A percentile compares a stretch with the other conserved stretches of the same genome.
phyloP scores from a whole-genome alignment of 371 early-diverging fungal genomes.

The Apophysomyces ossiformis region DNA sequence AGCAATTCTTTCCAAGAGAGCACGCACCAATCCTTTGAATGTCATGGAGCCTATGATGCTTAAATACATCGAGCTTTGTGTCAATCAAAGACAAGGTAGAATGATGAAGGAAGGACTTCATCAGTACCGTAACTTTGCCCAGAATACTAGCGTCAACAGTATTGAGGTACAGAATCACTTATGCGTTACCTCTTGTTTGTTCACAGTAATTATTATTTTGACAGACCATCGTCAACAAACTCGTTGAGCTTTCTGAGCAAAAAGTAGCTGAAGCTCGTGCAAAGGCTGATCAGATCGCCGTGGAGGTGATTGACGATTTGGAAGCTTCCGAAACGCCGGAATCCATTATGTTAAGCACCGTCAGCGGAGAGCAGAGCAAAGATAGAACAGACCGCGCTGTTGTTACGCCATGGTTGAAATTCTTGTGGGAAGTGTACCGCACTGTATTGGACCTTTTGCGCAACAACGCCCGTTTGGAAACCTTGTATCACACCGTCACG shows the following conservation, averaged over 20 bases:
- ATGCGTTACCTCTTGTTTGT: no score
- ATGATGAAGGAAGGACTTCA: conserved; percentile 94
- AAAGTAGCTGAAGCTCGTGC: conserved; percentile 92
- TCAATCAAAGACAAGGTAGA: conserved; percentile 88
- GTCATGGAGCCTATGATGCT: conserved; percentile 91
- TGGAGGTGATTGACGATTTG: conserved; percentile 89
- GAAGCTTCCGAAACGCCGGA: conserved; percentile 97
- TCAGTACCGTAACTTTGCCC: conserved; percentile 96
- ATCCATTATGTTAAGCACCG: conserved; percentile 92
- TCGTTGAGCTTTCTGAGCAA: conserved; percentile 86
- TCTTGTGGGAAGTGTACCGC: conserved; percentile 98
- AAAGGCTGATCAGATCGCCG: conserved; percentile 86
- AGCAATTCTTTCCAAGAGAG: conserved; percentile 86
- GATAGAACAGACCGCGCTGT: conserved; percentile 96
- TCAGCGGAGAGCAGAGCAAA: conserved; percentile 92
- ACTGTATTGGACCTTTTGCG: conserved; percentile 94
- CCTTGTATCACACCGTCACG: conserved; percentile 90
- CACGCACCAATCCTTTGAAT: conserved; percentile 77
- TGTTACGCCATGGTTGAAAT: conserved; percentile 97
- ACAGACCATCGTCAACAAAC: conserved; percentile 79
- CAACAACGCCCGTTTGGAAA: conserved; percentile 95
- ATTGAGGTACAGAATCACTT: conserved; percentile 71
- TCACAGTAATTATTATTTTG: background rate
- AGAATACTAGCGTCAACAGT: conserved; percentile 88
- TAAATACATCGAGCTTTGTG: conserved; percentile 92